phyloP scores from a whole-genome alignment of 2,329 filamentous ascomycete species.

The Ceratocystis ficicola region DNA sequence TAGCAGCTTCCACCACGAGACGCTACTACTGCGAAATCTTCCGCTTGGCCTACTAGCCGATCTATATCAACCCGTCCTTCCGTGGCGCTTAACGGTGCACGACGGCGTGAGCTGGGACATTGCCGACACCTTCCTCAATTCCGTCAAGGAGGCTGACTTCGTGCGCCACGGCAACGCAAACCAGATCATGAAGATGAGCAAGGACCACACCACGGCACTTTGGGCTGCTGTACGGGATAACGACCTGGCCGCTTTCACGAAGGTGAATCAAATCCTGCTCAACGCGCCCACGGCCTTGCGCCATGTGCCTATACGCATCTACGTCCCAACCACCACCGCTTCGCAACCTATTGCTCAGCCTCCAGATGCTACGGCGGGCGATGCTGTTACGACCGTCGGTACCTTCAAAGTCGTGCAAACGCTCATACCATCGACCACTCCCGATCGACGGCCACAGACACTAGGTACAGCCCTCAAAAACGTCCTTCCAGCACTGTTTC shows the following conservation, averaged over 20 bases:
- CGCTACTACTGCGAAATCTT: constrained; percentile 42
- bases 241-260: constrained; percentile 58
- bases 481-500: constrained; percentile 71
- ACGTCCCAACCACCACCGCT: constrained; percentile 58
- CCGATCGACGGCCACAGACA: constrained; percentile 35
- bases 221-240: constrained; percentile 74
- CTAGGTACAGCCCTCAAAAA: constrained; percentile 66
- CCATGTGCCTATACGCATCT: constrained; percentile 78
- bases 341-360: constrained; percentile 27
- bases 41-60: constrained; percentile 44
- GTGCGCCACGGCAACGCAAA: constrained; percentile 78
- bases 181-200: constrained; percentile 78
- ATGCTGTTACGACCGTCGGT: constrained; percentile 30
- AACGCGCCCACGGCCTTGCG: constrained; percentile 62
- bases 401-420: constrained; percentile 65
- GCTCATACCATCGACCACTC: constrained; percentile 44
- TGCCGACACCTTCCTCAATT: constrained; percentile 51
- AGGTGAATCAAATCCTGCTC: constrained; percentile 64
- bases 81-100: constrained; percentile 44
- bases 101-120: constrained; percentile 49
- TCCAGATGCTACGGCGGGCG: too few relatives aligned
- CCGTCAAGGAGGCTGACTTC: constrained; percentile 67
- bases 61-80: constrained; percentile 42
- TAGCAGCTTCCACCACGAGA: constrained; percentile 48
- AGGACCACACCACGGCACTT: constrained; percentile 67